These are phyloP conservation scores for Aleurites moluccanus DNA, from an alignment of 441 rosid genomes.

Conservation along the genomic window DNA sequence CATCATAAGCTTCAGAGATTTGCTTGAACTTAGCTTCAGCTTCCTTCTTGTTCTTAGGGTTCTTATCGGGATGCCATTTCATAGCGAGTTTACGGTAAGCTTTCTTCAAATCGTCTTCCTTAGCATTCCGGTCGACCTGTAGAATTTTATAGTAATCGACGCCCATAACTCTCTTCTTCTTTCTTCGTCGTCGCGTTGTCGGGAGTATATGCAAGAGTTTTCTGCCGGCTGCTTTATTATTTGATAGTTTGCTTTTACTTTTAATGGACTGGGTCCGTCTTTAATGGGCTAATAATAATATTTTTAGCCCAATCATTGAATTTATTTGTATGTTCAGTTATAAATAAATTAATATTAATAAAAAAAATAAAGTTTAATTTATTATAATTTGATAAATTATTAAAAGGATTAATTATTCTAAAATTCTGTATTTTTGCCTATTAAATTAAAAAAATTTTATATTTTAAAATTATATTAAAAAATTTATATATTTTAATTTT, in stretches of 20 bases:
- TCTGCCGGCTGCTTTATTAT: too few relatives aligned
- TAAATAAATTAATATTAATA: too few relatives aligned
- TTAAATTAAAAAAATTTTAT: too few relatives aligned
- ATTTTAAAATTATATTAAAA: too few relatives aligned
- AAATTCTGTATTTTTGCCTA: too few relatives aligned
- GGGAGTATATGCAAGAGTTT: background rate
- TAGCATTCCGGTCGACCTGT: conserved; percentile 66
- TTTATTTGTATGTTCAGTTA: too few relatives aligned
- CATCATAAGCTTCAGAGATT: conserved; percentile 88
- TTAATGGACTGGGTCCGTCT: background rate
- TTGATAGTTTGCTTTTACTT: background rate
- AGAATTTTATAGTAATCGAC: conserved; percentile 68
- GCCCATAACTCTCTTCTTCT: conserved; percentile 40
- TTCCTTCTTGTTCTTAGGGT: conserved; percentile 69
- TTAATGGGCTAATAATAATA: background rate
- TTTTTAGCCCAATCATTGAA: background rate
- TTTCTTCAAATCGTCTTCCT: conserved; percentile 80
- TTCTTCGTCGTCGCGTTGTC: background rate
- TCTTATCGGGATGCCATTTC: conserved; percentile 95
- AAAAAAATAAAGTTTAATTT: too few relatives aligned
- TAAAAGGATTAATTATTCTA: too few relatives aligned
- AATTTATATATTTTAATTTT: too few relatives aligned
- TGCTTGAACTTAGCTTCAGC: conserved; percentile 86
- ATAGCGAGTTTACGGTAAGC: conserved; percentile 83
- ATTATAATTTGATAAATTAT: too few relatives aligned